Evolutionary conservation across 352 stramenopile genomes (phyloP).

Genomic region (Phytophthora tentaculata): DNA sequence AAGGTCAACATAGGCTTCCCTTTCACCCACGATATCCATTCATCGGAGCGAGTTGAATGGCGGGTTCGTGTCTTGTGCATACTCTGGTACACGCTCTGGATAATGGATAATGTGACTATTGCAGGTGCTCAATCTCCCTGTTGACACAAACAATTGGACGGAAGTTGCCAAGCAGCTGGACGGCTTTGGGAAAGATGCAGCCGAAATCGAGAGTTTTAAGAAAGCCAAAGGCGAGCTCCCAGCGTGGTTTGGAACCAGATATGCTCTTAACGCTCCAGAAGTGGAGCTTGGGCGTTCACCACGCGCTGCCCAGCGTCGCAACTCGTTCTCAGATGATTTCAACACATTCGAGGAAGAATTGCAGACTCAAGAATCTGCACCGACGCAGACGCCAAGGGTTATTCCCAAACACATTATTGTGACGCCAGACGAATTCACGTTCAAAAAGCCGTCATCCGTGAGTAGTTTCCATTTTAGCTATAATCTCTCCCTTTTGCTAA

Average conservation of each 20-base stretch:
- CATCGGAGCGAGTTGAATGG: constrained; percentile 88
- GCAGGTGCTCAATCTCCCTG: constrained; percentile 71
- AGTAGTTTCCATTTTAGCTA: not conserved
- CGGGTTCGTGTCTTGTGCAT: constrained; percentile 45
- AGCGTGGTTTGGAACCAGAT: constrained; percentile 67
- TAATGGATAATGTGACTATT: constrained; percentile 5
- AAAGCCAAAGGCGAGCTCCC: constrained; percentile 66
- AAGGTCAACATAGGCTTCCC: constrained; percentile 89
- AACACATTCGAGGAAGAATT: constrained; percentile 31
- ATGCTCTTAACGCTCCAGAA: constrained; percentile 64
- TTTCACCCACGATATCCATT: constrained; percentile 87
- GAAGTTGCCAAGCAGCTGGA: constrained; percentile 73
- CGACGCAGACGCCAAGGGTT: constrained; percentile 34
- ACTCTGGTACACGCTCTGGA: not conserved
- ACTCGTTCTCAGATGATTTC: constrained; percentile 47
- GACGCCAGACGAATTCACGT: constrained; percentile 63
- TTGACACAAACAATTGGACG: constrained; percentile 49
- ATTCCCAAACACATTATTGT: constrained; percentile 56
- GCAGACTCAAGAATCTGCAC: constrained; percentile 6
- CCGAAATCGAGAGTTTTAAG: constrained; percentile 73
- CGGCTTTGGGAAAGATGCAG: constrained; percentile 69
- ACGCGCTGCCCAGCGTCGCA: constrained; percentile 41
- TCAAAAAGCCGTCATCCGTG: constrained; percentile 56
- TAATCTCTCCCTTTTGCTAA: constrained; percentile 5
- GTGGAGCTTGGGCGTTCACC: constrained; percentile 53